A percentile compares a stretch with the other conserved stretches of the same genome.
Evolutionary conservation across 2,329 filamentous ascomycete species (phyloP).

Genomic region (Claviceps spartinae): DNA sequence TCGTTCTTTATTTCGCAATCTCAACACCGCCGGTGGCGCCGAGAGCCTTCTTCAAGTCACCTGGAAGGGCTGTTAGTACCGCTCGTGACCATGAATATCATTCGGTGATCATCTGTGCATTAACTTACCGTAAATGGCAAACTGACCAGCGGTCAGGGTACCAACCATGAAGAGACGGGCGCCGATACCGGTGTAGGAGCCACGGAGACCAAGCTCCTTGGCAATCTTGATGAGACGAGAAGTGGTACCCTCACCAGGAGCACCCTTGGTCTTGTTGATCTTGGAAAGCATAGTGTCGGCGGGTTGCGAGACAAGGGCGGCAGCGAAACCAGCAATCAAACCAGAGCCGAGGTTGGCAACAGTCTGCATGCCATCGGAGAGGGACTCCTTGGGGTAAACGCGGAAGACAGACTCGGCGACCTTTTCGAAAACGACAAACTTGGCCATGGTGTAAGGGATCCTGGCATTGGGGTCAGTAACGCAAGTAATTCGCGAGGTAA

Average conservation of each 20-base stretch:
- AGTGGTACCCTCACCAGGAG: constrained; percentile 71
- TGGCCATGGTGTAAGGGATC: constrained; percentile 88
- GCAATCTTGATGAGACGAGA: constrained; percentile 76
- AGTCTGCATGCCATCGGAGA: constrained; percentile 59
- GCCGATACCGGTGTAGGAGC: constrained; percentile 69
- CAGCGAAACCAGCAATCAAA: constrained; percentile 57
- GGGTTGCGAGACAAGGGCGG: constrained; percentile 75
- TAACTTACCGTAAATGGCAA: constrained; percentile 60
- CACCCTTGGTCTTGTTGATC: constrained; percentile 91
- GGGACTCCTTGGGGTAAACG: constrained; percentile 53
- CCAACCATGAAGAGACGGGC: constrained; percentile 53
- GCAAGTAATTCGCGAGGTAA: background rate
- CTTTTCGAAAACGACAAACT: constrained; percentile 91
- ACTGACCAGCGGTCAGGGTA: constrained; percentile 66
- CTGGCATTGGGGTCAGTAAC: constrained; percentile 24
- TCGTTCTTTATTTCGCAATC: constrained; percentile 12
- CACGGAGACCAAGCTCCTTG: constrained; percentile 69
- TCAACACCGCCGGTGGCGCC: constrained; percentile 12
- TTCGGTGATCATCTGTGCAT: background rate
- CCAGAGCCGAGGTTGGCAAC: constrained; percentile 58
- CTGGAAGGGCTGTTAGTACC: background rate
- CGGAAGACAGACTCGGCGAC: constrained; percentile 62
- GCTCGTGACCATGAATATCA: background rate
- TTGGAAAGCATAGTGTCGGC: constrained; percentile 90
- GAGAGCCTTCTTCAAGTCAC: constrained; percentile 54